Evolutionary conservation across 495 filamentous ascomycete species (phyloP).

Genomic region (Hypomontagnella submonticulosa): DNA sequence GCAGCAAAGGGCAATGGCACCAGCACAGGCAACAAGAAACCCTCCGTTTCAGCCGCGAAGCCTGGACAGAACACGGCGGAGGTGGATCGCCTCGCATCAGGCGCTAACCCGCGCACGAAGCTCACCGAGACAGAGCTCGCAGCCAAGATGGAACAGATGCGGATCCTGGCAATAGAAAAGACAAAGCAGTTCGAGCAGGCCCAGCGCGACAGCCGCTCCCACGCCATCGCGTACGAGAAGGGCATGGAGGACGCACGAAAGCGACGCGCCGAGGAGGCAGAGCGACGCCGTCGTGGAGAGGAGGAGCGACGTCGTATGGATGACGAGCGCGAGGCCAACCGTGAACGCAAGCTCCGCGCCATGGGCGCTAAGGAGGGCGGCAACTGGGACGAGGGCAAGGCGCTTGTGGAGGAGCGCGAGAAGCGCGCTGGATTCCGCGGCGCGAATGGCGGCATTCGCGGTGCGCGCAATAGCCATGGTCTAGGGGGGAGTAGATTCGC

Average conservation of each 20-base stretch:
- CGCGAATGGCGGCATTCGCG: constrained; percentile 57
- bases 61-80: constrained; percentile 50
- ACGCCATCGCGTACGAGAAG: constrained; percentile 61
- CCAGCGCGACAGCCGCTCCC: constrained; percentile 61
- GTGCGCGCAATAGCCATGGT: constrained; percentile 35
- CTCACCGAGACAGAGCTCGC: constrained; percentile 64
- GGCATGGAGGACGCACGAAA: constrained; percentile 62
- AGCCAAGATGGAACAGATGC: constrained; percentile 63
- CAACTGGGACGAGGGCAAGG: constrained; percentile 60
- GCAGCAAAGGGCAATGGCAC: constrained; percentile 3
- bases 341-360: constrained; percentile 60
- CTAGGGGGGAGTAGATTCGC: constrained; percentile 52
- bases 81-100: constrained; percentile 55
- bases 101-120: constrained; percentile 62
- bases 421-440: constrained; percentile 50
- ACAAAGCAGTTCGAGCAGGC: constrained; percentile 61
- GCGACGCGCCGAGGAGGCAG: constrained; percentile 57
- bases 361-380: constrained; percentile 58
- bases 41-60: constrained; percentile 28
- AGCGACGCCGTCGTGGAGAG: constrained; percentile 51
- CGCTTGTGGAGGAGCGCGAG: constrained; percentile 46
- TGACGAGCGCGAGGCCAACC: constrained; percentile 60
- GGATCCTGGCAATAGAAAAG: constrained; percentile 57
- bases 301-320: constrained; percentile 59
- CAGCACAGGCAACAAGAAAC: constrained; percentile 14